Evolutionary conservation across 2,329 filamentous ascomycete species (phyloP).

Genomic region (Hymenoscyphus linearis): DNA sequence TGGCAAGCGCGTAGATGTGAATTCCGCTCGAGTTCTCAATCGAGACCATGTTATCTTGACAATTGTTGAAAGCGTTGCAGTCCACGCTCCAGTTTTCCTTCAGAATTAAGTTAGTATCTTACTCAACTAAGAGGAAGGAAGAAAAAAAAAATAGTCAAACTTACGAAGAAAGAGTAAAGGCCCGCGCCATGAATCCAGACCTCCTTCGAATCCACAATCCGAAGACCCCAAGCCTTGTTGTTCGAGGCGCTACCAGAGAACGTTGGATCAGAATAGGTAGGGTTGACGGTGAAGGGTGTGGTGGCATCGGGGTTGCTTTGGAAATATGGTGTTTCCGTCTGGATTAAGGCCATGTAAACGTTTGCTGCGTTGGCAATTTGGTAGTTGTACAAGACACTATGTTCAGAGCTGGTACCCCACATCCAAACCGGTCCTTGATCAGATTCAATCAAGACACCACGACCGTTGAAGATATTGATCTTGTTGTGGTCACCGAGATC

Average conservation of each 20-base stretch:
- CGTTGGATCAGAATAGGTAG: constrained; percentile 59
- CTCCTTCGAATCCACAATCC: constrained; percentile 61
- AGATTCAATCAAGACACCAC: constrained; percentile 65
- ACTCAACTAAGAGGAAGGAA: neutral
- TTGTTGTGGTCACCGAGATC: constrained; percentile 69
- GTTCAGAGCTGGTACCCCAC: constrained; percentile 68
- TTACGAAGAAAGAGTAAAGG: constrained; percentile 69
- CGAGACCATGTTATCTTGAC: constrained; percentile 73
- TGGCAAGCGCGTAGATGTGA: constrained; percentile 64
- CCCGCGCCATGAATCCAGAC: constrained; percentile 68
- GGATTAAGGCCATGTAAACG: constrained; percentile 77
- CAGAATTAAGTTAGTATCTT: neutral
- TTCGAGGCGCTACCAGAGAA: constrained; percentile 45
- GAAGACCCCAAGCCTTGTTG: constrained; percentile 72
- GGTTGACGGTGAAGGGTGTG: constrained; percentile 56
- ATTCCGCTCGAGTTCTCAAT: constrained; percentile 58
- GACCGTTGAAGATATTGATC: constrained; percentile 83
- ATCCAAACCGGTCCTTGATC: constrained; percentile 71
- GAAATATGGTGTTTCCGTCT: constrained; percentile 87
- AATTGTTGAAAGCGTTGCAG: constrained; percentile 62
- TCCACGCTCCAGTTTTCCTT: constrained; percentile 67
- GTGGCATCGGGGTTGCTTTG: constrained; percentile 75
- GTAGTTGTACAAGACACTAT: constrained; percentile 73
- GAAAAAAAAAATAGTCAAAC: neutral
- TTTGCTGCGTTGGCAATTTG: constrained; percentile 72